Base-by-base conservation (phyloP, 352 stramenopile genomes). In the Lagenidium giganteum region DNA sequence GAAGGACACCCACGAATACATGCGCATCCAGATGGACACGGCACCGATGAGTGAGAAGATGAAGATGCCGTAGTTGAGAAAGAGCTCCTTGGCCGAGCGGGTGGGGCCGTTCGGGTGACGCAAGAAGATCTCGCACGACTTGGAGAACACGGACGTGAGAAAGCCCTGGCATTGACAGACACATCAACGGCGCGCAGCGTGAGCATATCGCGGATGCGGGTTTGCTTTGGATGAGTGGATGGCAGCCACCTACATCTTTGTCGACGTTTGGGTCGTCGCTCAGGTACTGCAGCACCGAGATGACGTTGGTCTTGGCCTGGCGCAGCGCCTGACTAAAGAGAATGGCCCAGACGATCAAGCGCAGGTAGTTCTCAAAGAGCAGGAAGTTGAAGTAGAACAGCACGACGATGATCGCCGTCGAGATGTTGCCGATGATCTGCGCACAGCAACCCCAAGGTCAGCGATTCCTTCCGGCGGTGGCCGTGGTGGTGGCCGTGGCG, bases 341-440 rank as follows among this genome's bases (percentile, higher is more conserved):
- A 47, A 92, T 87, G 29, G 78, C 77, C 82, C 82, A 94, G 12
- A 94, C 74, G 41, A 94, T 94, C 28, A 94, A 63, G 5, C 80
- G 68, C 52, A 92, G 39, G 58, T 94, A 94, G 70, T 86, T 90
- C 64, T 94, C 82, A 37, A 94, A 94, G 42, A 94, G 65, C 31
- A 92, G 57, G 53, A 94, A 94, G 66, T 94, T 94, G 54, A 92
- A 92, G 60, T 94, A 94, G 55, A 88, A 81, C 33, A 94, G 73
- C 33, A 85, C 53, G 49, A 92, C 67, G 49, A 94, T 87, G 36
- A 92, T 51, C 58, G 78, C 79, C 34, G 82, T 94, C 47, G 80
- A 87, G 39, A 94, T 85, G 61, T 92, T 94, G 53, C 82, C 82
- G 45, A 94, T 82, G 28, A 94, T 55, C 78, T 91, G 44, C 9